Base-by-base conservation (phyloP, 1,139 yeast species). In the Hansenula lynferdii region DNA sequence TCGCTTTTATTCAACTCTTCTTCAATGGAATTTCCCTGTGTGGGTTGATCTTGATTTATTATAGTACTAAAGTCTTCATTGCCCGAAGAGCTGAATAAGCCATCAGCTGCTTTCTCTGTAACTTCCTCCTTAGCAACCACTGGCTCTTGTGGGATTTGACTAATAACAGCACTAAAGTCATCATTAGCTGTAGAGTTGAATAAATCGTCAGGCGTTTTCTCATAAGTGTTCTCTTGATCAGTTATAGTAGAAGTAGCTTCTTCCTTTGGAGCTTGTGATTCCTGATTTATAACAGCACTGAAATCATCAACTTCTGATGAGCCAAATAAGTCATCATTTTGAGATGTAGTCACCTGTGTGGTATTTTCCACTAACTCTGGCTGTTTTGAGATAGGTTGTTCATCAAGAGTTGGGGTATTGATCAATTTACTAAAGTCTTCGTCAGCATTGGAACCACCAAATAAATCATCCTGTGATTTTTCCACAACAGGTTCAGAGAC, bases 271-370 rank as follows among this genome's bases (percentile, higher is more conserved):
- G n/a, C n/a, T 6, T 22, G 8, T 24, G 26, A 24, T 12, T 21
- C 9, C 12, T 28, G n/a, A 9, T 21, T 26, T 23, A 39, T 32
- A 12, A n/a, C 16, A 19, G 27, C 20, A 10, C 16, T 21, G 15
- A 37, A 35, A 15, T 36, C 30, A n/a, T n/a, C 36, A 15, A 28
- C 33, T 10, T 25, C 23, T 4, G 35, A 15, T 5, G 28, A 15
- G 6, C 33, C 36, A 15, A 33, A 33, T 12, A 37, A 19, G 7
- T 32, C 27, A 28, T 24, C 30, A 29, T n/a, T 14, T 21, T 21
- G 22, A 9, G 7, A 6, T 23, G 9, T n/a, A 5, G 25, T 23
- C 25, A 11, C 5, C 12, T 10, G 12, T 24, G n/a, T n/a, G n/a
- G n/a, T n/a, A n/a, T n/a, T n/a, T 23, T 8, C 5, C 17, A 3